Percentiles rank a stretch among this genome's conserved stretches.
These are phyloP conservation scores for Nicotiana knightiana DNA, from an alignment of 257 asterid genomes.

Conservation along the genomic window DNA sequence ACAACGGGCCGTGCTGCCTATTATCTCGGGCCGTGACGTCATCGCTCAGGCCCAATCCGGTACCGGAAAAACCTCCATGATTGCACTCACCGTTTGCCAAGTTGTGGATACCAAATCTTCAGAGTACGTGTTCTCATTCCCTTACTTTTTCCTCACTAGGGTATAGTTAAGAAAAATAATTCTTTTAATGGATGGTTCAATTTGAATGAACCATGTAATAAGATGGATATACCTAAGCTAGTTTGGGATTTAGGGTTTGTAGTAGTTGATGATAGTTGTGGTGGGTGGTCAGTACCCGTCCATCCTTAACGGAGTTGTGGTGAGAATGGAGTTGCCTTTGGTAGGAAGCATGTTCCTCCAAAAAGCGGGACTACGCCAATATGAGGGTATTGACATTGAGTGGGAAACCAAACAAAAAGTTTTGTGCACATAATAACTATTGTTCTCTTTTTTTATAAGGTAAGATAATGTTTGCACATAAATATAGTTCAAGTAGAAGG, in stretches of 20 bases:
- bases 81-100: conserved; percentile 87
- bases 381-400: no score
- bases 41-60: conserved; percentile 95
- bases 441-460: no score
- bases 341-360: no score
- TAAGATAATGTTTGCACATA: not conserved
- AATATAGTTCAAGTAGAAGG: not conserved
- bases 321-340: no score
- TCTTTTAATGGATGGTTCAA: not conserved
- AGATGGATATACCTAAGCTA: not conserved
- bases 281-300: no score
- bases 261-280: not conserved
- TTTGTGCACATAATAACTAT: no score
- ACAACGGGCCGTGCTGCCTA: conserved; percentile 80
- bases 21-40: conserved; percentile 79
- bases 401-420: no score
- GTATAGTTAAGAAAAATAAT: not conserved
- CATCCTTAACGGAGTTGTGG: no score
- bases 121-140: conserved; percentile 38
- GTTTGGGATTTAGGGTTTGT: not conserved
- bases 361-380: no score
- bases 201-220: not conserved
- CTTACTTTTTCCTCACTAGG: not conserved
- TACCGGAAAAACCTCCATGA: conserved; percentile 92
- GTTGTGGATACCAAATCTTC: conserved; percentile 82